A percentile compares a stretch with the other conserved stretches of the same genome.
phyloP scores from a whole-genome alignment of 1,284 basidiomycete species.

The Ceratobasidium theobromae region DNA sequence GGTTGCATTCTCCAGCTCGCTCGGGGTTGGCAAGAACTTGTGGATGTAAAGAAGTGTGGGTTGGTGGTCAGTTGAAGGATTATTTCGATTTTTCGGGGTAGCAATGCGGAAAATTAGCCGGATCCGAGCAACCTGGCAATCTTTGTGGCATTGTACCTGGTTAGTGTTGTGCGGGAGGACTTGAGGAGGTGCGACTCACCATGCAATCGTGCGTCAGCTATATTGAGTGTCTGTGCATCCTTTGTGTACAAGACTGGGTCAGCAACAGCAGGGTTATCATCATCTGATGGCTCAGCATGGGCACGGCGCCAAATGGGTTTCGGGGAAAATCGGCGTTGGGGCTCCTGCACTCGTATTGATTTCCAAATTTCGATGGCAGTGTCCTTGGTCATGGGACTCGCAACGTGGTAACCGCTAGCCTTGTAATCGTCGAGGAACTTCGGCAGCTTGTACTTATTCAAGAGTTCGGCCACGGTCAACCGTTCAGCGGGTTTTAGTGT shows the following conservation, averaged over 20 bases:
- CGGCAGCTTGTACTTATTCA: background rate
- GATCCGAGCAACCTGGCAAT: background rate
- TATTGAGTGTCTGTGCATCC: background rate
- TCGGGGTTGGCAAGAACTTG: background rate
- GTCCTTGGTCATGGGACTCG: background rate
- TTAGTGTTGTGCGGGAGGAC: background rate
- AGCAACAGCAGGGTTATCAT: background rate
- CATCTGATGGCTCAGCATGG: background rate
- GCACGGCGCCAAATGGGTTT: background rate
- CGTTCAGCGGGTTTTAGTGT: background rate
- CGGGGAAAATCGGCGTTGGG: background rate
- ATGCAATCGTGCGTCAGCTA: background rate
- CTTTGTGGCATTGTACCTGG: background rate
- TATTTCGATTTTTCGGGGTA: background rate
- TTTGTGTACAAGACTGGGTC: background rate
- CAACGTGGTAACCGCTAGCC: background rate
- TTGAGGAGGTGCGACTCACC: background rate
- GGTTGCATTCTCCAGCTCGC: background rate
- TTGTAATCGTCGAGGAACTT: background rate
- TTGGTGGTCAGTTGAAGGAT: background rate
- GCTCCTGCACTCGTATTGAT: background rate
- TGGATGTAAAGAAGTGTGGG: background rate
- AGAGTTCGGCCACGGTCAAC: background rate
- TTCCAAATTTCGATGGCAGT: background rate
- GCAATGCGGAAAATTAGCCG: background rate